Evolutionary conservation across 2,329 filamentous ascomycete genomes (phyloP).

Genomic region (Ustilaginoidea virens): DNA sequence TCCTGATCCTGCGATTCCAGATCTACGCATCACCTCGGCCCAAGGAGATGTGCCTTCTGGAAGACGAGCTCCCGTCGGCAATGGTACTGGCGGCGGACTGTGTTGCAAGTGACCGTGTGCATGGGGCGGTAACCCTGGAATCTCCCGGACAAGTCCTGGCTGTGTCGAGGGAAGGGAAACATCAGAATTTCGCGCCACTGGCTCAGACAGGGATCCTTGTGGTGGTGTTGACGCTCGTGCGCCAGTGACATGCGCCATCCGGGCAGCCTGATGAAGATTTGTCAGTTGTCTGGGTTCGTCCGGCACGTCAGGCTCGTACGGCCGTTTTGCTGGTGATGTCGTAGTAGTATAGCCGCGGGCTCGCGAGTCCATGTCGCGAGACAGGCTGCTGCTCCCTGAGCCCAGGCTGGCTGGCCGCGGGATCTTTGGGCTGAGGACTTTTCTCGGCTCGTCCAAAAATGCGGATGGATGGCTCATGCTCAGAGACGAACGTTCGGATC

Average conservation of each 20-base stretch:
- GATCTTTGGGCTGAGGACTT: conserved; percentile 16
- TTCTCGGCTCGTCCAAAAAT: conserved; percentile 13
- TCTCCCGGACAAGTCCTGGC: conserved; percentile 9
- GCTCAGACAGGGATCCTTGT: conserved; percentile 21
- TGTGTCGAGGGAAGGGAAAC: conserved; percentile 12
- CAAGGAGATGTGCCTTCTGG: conserved; percentile 13
- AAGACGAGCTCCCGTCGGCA: conserved; percentile 8
- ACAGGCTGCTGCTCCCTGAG: conserved; percentile 8
- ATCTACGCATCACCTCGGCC: conserved; percentile 18
- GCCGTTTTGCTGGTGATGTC: conserved; percentile 16
- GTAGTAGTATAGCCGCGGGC: conserved; percentile 8
- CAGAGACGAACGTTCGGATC: conserved; percentile 19
- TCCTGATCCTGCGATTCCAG: conserved; percentile 12
- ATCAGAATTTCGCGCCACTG: conserved; percentile 12
- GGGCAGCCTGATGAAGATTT: conserved; percentile 11
- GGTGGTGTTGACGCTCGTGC: conserved; percentile 10
- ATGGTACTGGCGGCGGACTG: conserved; percentile 8
- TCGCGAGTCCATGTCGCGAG: conserved; percentile 11
- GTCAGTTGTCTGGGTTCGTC: conserved; percentile 14
- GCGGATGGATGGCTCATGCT: conserved; percentile 16
- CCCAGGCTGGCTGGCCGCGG: conserved; percentile 15
- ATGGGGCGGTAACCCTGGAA: conserved; percentile 7
- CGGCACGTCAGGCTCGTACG: conserved; percentile 13
- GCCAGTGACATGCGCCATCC: conserved; percentile 10
- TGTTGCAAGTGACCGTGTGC: conserved; percentile 11